phyloP scores from a whole-genome alignment of 495 filamentous ascomycete genomes.

The Glutinoglossum americanum region DNA sequence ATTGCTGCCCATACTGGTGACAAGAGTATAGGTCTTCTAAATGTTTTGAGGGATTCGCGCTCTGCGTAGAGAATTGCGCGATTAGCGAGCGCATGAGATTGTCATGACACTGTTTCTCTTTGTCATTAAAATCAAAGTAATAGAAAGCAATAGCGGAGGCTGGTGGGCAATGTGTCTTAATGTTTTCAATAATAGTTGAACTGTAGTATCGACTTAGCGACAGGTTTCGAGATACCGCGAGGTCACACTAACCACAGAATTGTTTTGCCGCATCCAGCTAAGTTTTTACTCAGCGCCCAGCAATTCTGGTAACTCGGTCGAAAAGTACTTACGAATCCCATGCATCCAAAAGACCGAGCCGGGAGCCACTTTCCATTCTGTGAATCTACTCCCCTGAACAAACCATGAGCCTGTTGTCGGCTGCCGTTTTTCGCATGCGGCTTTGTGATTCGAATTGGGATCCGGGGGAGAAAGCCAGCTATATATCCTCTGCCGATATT shows the following conservation, averaged over 20 bases:
- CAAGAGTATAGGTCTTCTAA: constrained; percentile 6
- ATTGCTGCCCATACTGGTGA: constrained; percentile 6
- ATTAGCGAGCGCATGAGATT: constrained; percentile 13
- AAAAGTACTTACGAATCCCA: constrained; percentile 10
- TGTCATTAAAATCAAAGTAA: constrained; percentile 18
- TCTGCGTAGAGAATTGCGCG: constrained; percentile 9
- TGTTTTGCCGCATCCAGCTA: constrained; percentile 11
- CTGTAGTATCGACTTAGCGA: background rate
- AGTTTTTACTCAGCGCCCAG: background rate
- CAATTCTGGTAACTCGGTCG: background rate
- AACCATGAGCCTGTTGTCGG: constrained; percentile 8
- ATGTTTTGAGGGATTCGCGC: background rate
- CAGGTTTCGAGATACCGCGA: background rate
- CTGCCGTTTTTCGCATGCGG: constrained; percentile 1
- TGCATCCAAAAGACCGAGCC: constrained; percentile 10
- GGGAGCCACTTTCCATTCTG: constrained; percentile 3
- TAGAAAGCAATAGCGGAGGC: constrained; percentile 16
- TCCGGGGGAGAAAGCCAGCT: background rate
- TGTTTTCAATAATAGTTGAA: constrained; percentile 2
- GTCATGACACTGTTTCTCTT: constrained; percentile 8
- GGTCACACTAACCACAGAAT: constrained; percentile 3
- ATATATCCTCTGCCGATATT: background rate
- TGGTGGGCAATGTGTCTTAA: background rate
- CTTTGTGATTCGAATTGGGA: background rate
- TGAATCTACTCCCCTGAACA: constrained; percentile 4